Base-by-base conservation (phyloP, 495 filamentous ascomycete species). In the Xylaria castorea region DNA sequence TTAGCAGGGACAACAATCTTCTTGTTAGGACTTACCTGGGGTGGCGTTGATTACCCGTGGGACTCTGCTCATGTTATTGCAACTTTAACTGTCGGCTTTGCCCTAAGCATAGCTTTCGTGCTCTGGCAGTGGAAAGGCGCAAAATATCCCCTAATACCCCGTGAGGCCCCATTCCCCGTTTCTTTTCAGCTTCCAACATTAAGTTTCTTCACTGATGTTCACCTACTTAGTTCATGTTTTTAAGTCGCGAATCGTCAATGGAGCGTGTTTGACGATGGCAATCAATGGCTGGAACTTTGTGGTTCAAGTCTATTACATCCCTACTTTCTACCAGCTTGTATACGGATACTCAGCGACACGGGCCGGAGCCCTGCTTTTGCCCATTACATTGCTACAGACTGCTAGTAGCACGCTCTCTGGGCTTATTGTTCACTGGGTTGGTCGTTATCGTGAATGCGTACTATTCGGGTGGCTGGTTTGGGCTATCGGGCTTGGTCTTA, bases 221-320 rank as follows among this genome's bases (percentile, higher is more conserved):
- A 12, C 6, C 44, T 16, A 20, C 14, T 3, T 81, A 71, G 81
- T 89, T 62, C 82, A 87, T 65, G 87, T 89, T 18, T 89, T 87
- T 76, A 82, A 80, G 50, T 79, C 78, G 1, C 77, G 80, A 27
- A 86, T 87, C 58, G 85, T 89, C 40, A 85, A 85, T 70, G 87
- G 87, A 5, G 84, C 85, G 2, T 86, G 81, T 66, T 68, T 87
- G 20, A 89, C 86, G 27, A 87, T 87, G 85, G 86, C 86, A 51
- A 82, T 89, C 67, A 85, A 87, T 50, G 86, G 86, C 3, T 89
- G 87, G 86, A 87, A 87, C 70, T 86, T 87, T 69, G 73, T 87
- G 42, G 84, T 87, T 1, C 86, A 88, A 74, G 78, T 87, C 3
- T 88, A 88, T 75, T 89, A 87, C 66, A 85, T 89, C 50, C 87